Conservation (phyloP, 805 yeast species). For the Wickerhamomyces ciferrii region DNA sequence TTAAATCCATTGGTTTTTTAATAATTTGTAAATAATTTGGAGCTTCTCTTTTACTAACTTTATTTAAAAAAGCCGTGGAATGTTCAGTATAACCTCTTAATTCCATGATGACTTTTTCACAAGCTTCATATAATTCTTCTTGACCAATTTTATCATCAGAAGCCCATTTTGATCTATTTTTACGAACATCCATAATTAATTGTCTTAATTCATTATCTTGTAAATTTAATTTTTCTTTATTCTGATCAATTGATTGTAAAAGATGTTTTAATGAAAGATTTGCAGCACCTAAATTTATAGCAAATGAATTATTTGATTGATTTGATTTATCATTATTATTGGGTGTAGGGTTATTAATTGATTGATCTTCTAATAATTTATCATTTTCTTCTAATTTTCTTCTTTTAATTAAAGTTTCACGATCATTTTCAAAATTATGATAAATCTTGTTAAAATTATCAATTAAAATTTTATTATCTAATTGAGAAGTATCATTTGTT, state of each 20-base stretch:
- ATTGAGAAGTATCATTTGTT: conserved; percentile 25
- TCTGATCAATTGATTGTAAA: conserved; percentile 68
- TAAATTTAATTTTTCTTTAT: conserved; percentile 67
- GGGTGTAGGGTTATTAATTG: too few relatives aligned
- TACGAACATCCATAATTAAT: conserved; percentile 86
- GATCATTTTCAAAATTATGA: conserved; percentile 72
- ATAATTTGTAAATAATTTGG: conserved; percentile 92
- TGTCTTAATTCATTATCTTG: conserved; percentile 82
- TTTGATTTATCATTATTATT: too few relatives aligned
- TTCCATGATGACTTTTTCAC: conserved; percentile 91
- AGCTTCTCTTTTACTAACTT: conserved; percentile 96
- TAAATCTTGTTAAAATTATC: conserved; percentile 67
- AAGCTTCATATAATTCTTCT: conserved; percentile 95
- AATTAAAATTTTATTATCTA: conserved; percentile 34
- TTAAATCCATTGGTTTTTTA: conserved; percentile 93
- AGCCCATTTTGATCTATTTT: conserved; percentile 97
- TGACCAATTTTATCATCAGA: conserved; percentile 94
- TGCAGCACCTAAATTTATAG: conserved; percentile 64
- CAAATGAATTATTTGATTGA: conserved; percentile 21
- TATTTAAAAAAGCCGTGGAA: conserved; percentile 90
- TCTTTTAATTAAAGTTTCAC: conserved; percentile 68
- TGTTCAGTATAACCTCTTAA: conserved; percentile 91
- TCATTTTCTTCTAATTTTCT: conserved; percentile 78
- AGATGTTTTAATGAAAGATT: conserved; percentile 76
- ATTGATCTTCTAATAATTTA: conserved; percentile 42